These are phyloP conservation scores for Populus trichocarpa DNA, from an alignment of 441 rosid species.

Conservation along the genomic window DNA sequence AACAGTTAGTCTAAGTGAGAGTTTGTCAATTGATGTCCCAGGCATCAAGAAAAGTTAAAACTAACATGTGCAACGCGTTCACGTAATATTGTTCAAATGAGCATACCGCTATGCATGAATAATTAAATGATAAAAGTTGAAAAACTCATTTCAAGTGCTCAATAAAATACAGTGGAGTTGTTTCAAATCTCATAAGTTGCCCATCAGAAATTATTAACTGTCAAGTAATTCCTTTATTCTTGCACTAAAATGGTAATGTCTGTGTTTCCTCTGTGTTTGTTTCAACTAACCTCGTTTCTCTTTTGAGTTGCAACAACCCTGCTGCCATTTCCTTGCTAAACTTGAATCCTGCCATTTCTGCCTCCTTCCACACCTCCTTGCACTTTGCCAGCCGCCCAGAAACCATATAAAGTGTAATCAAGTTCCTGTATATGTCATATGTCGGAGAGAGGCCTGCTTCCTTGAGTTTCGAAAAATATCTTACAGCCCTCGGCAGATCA, in stretches of 20 bases:
- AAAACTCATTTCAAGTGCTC: neutral
- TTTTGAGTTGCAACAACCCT: constrained; percentile 41
- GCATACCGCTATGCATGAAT: neutral
- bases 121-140: neutral
- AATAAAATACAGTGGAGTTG: neutral
- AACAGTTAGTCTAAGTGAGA: neutral
- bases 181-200: neutral
- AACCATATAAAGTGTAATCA: constrained; percentile 45
- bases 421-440: constrained; percentile 55
- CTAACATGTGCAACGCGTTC: neutral
- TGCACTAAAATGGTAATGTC: neutral
- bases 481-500: constrained; percentile 69
- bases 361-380: constrained; percentile 67
- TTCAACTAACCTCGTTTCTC: constrained; percentile 17
- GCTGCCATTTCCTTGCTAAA: constrained; percentile 37
- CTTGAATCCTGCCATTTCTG: constrained; percentile 71
- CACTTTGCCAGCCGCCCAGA: constrained; percentile 70
- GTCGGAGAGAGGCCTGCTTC: constrained; percentile 84
- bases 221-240: neutral
- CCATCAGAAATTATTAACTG: neutral
- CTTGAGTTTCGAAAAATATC: constrained; percentile 78
- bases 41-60: neutral
- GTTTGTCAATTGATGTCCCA: neutral
- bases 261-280: neutral
- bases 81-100: neutral